A percentile compares a stretch with the other conserved stretches of the same genome.
Evolutionary conservation across 73 alveolate species (phyloP).

Genomic region (Paramecium tetraurelia): DNA sequence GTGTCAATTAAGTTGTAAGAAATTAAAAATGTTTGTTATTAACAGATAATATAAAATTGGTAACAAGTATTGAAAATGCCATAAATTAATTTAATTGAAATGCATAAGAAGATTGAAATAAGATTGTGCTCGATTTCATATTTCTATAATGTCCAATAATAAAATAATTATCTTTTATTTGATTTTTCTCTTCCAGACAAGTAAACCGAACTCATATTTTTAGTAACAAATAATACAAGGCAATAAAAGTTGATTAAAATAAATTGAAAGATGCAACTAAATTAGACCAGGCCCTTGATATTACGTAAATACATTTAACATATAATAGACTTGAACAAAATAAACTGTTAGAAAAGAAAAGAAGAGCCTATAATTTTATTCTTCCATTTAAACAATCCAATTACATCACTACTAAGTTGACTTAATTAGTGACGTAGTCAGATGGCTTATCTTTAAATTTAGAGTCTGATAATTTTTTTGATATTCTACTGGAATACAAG

Average conservation of each 20-base stretch:
- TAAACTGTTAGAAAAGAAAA: neutral
- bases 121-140: conserved; percentile 1
- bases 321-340: neutral
- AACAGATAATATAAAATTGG: conserved; percentile 7
- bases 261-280: neutral
- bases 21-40: neutral
- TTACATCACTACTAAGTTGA: neutral
- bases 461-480: neutral
- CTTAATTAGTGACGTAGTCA: neutral
- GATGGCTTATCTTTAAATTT: neutral
- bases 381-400: neutral
- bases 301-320: neutral
- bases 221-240: neutral
- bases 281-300: neutral
- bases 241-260: neutral
- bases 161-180: conserved; percentile 10
- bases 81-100: neutral
- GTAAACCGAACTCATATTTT: neutral
- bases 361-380: neutral
- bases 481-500: neutral
- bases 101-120: neutral
- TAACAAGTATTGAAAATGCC: neutral
- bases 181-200: neutral
- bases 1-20: neutral
- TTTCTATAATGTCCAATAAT: conserved; percentile 27